Evolutionary conservation across 2,329 filamentous ascomycete species (phyloP).

Genomic region (Colletotrichum paranaense): DNA sequence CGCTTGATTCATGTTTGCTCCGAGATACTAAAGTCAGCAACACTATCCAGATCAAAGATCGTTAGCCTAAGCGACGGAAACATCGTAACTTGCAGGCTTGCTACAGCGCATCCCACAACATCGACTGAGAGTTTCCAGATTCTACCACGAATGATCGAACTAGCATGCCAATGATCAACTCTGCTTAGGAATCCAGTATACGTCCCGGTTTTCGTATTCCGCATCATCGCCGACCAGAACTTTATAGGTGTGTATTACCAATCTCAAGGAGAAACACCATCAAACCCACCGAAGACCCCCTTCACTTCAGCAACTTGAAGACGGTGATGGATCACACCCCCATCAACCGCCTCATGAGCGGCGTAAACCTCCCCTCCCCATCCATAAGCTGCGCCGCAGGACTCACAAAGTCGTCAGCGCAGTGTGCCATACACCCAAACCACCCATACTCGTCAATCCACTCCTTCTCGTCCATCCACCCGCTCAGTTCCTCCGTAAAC

Average conservation of each 20-base stretch:
- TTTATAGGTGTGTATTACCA: not conserved
- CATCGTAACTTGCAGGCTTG: no score
- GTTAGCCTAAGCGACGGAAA: no score
- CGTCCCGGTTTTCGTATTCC: not conserved
- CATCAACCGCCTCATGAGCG: constrained; percentile 39
- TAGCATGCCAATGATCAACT: no score
- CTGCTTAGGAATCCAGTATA: no score
- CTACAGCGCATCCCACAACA: no score
- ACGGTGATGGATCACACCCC: not conserved
- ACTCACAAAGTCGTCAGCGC: constrained; percentile 57
- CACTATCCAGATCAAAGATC: no score
- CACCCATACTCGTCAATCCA: constrained; percentile 57
- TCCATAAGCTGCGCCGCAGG: constrained; percentile 59
- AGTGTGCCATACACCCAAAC: constrained; percentile 55
- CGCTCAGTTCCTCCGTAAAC: constrained; percentile 52
- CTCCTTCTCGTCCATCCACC: constrained; percentile 54
- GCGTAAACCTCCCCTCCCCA: constrained; percentile 50
- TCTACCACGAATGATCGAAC: no score
- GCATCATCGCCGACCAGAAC: not conserved
- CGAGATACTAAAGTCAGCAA: no score
- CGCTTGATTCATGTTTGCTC: not conserved
- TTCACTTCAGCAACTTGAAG: not conserved
- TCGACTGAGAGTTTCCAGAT: no score
- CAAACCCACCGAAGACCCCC: not conserved
- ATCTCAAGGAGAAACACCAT: not conserved